Base-by-base conservation (phyloP, 352 stramenopile genomes). In the Vaucheria bursata region DNA sequence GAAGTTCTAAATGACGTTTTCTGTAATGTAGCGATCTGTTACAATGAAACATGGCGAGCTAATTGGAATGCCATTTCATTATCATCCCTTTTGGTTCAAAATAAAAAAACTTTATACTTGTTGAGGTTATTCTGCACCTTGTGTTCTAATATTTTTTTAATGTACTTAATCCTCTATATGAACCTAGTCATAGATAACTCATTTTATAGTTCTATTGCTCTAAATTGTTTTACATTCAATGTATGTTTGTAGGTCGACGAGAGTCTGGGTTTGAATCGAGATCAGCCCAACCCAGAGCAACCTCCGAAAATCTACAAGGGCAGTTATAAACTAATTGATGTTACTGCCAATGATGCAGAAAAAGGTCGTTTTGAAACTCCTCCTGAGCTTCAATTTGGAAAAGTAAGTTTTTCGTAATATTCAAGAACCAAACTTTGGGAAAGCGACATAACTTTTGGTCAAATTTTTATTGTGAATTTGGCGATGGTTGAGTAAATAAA, bases 221-320 rank as follows among this genome's bases (percentile, higher is more conserved):
- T n/a, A n/a, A n/a, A n/a, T n/a, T n/a, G n/a, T n/a, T n/a, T n/a
- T n/a, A n/a, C n/a, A n/a, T n/a, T n/a, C n/a, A n/a, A n/a, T n/a
- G n/a, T n/a, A n/a, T n/a, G n/a, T n/a, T n/a, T n/a, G n/a, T 29
- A 69, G 59, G 59, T 69, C 8, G 59, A 69, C 59, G 59, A 69
- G 59, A 69, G 59, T 29, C 6, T 69, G 59, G 59, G 59, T 38
- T 6, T 69, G 5, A 29, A 4, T 18, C 59, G 6, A 69, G 12
- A 12, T 12, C 5, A 50, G 12, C 5, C 5, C 39, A 50, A 5
- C 5, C 39, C 39, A 50, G 39, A 5, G 5, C 5, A 12, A 50
- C 5, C 12, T 5, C 34, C 59, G 6, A 69, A 69, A 29, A 18
- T 29, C 5, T 69, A 69, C 59, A 69, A 69, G 59, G 59, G 59